Percentiles rank a stretch among this genome's conserved stretches.
Evolutionary conservation across 805 yeast species (phyloP).

Genomic region (Yarrowia osloensis): DNA sequence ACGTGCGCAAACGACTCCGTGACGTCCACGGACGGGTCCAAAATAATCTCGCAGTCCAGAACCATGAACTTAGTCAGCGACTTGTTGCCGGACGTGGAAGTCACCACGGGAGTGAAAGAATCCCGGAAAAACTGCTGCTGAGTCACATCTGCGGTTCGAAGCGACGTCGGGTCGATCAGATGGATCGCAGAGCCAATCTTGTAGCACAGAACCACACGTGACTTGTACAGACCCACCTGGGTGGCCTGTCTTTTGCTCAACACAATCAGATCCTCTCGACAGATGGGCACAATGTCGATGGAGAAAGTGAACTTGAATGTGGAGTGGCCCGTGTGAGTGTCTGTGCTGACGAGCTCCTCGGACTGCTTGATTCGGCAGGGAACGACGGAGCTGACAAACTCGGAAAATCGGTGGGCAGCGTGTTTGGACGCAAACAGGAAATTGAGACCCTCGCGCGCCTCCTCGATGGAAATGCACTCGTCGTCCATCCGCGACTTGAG

Average conservation of each 20-base stretch:
- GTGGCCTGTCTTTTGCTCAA: conserved; percentile 85
- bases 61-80: conserved; percentile 85
- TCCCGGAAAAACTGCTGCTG: conserved; percentile 76
- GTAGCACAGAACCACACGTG: conserved; percentile 80
- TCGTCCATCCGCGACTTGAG: conserved; percentile 90
- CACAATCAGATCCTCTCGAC: conserved; percentile 94
- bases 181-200: conserved; percentile 81
- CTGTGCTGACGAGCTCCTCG: conserved; percentile 87
- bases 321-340: conserved; percentile 87
- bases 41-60: conserved; percentile 71
- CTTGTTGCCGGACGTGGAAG: conserved; percentile 49
- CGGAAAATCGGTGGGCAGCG: conserved; percentile 93
- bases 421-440: conserved; percentile 85
- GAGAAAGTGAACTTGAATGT: conserved; percentile 89
- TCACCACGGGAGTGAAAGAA: conserved; percentile 77
- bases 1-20: conserved; percentile 56
- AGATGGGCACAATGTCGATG: conserved; percentile 91
- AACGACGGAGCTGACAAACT: conserved; percentile 79
- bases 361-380: conserved; percentile 83
- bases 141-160: conserved; percentile 73
- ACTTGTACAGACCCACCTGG: conserved; percentile 70
- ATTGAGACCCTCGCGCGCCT: conserved; percentile 90
- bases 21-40: conserved; percentile 59
- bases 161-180: conserved; percentile 79
- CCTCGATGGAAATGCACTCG: conserved; percentile 91